A percentile compares a stretch with the other conserved stretches of the same genome.
Conservation (phyloP, 495 filamentous ascomycete species). For the Talaromyces ruber region DNA sequence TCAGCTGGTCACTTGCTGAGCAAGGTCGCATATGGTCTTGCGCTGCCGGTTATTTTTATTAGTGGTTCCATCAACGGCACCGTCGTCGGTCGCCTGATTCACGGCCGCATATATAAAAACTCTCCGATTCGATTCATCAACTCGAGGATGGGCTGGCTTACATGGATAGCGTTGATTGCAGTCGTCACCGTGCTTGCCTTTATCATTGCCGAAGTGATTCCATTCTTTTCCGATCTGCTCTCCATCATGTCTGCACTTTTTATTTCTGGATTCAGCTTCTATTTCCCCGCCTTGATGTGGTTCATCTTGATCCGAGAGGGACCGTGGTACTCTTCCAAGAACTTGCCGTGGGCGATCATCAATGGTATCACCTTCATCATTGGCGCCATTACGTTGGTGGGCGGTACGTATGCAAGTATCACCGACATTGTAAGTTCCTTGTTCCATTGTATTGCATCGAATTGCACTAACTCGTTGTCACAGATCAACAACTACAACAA, state of each 20-base stretch:
- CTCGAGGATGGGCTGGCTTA: constrained; percentile 46
- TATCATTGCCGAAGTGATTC: constrained; percentile 59
- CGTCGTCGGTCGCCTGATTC: constrained; percentile 50
- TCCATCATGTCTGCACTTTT: constrained; percentile 53
- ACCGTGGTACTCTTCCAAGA: constrained; percentile 28
- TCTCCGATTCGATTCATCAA: constrained; percentile 49
- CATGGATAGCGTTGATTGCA: constrained; percentile 47
- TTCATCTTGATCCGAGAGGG: constrained; percentile 43
- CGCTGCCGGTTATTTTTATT: constrained; percentile 64
- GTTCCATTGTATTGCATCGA: not conserved
- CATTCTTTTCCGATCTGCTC: constrained; percentile 56
- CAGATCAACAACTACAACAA: constrained; percentile 35
- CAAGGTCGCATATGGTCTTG: constrained; percentile 64
- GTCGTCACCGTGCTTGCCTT: constrained; percentile 51
- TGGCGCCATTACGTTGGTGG: constrained; percentile 41
- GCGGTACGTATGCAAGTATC: constrained; percentile 47
- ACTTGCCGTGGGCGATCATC: constrained; percentile 9
- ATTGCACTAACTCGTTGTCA: constrained; percentile 9
- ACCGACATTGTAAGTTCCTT: constrained; percentile 45
- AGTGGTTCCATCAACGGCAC: constrained; percentile 55
- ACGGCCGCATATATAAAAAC: constrained; percentile 46
- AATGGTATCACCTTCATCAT: constrained; percentile 11
- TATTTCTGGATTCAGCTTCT: constrained; percentile 57
- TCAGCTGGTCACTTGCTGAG: constrained; percentile 49
- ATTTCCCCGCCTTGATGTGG: constrained; percentile 58